These are phyloP conservation scores for Rhizophora mangle DNA, from an alignment of 345 rosid genomes.

Conservation along the genomic window DNA sequence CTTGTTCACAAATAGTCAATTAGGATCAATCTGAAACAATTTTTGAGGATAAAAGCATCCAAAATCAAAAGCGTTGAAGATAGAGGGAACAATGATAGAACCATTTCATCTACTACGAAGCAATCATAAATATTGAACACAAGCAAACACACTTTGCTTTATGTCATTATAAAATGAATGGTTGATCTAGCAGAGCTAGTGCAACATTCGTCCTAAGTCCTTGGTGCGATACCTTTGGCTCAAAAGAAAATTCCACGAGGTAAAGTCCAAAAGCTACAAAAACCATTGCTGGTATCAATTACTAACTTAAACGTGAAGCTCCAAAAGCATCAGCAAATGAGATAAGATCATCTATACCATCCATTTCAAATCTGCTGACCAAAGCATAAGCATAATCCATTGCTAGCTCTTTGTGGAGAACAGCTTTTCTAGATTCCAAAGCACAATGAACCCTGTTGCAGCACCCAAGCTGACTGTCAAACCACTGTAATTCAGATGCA, in stretches of 20 bases:
- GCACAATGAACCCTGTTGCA: conserved; percentile 72
- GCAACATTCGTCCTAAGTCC: too few species aligned
- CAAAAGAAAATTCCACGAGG: too few species aligned
- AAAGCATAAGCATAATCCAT: conserved; percentile 96
- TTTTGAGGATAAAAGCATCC: neutral
- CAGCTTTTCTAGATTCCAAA: conserved; percentile 70
- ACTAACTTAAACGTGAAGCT: conserved; percentile 85
- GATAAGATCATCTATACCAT: conserved; percentile 64
- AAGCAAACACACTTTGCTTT: too few species aligned
- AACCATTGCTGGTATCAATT: neutral
- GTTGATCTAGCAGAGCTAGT: too few species aligned
- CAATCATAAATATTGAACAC: too few species aligned
- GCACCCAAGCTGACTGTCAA: neutral
- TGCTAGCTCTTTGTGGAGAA: conserved; percentile 90
- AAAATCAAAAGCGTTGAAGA: neutral
- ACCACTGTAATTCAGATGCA: conserved; percentile 8
- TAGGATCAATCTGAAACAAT: neutral
- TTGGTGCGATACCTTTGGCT: too few species aligned
- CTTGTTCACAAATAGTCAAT: too few species aligned
- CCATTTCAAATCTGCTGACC: conserved; percentile 82
- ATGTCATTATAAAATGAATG: too few species aligned
- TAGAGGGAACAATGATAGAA: neutral
- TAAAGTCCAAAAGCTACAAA: too few species aligned
- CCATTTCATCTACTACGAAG: too few species aligned
- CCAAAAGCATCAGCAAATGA: conserved; percentile 88